phyloP scores from a whole-genome alignment of 306 rosid species.

The Hylodesmum podocarpum region DNA sequence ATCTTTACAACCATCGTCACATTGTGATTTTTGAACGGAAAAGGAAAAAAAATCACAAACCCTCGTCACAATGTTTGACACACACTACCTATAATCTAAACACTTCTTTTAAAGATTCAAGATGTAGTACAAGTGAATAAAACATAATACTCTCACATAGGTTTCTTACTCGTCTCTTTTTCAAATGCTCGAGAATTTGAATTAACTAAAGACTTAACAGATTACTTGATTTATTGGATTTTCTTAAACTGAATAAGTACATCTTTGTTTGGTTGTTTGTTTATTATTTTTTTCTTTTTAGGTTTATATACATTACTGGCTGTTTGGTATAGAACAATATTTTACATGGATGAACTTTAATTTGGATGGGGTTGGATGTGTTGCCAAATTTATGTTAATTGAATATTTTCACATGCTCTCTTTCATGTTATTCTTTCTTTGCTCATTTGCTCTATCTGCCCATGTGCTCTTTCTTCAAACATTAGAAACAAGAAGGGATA shows the following conservation, averaged over 20 bases:
- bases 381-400: constrained; percentile 20
- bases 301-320: neutral
- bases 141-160: too few relatives aligned
- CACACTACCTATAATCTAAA: too few relatives aligned
- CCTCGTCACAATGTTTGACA: too few relatives aligned
- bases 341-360: neutral
- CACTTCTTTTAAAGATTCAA: too few relatives aligned
- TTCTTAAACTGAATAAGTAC: constrained; percentile 19
- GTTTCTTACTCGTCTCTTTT: too few relatives aligned
- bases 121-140: too few relatives aligned
- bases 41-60: too few relatives aligned
- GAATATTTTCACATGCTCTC: neutral
- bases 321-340: neutral
- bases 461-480: constrained; percentile 15
- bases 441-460: neutral
- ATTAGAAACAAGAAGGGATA: constrained; percentile 82
- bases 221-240: too few relatives aligned
- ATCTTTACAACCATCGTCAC: too few relatives aligned
- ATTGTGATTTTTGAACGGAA: too few relatives aligned
- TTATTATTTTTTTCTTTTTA: neutral
- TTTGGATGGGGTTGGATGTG: neutral
- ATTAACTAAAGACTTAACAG: too few relatives aligned
- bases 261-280: neutral
- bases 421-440: constrained; percentile 11
- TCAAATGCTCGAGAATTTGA: too few relatives aligned